These are phyloP conservation scores for Catharanthus roseus DNA, from an alignment of 257 asterid species.

Conservation along the genomic window DNA sequence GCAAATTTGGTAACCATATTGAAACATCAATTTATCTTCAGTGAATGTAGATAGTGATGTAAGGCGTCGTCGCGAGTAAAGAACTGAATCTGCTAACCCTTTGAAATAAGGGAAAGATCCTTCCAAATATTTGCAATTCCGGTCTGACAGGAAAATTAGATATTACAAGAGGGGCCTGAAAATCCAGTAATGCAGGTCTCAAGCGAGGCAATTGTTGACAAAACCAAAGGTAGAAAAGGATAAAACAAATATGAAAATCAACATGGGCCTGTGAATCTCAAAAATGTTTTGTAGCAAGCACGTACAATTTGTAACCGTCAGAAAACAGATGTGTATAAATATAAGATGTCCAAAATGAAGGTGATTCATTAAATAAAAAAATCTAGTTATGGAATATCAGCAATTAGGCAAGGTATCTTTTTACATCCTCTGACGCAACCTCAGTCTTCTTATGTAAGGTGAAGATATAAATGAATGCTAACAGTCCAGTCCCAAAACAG, in stretches of 20 bases:
- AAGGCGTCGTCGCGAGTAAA: neutral
- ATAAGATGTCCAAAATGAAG: neutral
- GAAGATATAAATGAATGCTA: too few relatives aligned
- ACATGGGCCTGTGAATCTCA: neutral
- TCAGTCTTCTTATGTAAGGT: too few relatives aligned
- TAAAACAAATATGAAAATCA: neutral
- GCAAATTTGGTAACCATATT: slow-evolving; percentile 24
- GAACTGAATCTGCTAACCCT: slow-evolving; percentile 79
- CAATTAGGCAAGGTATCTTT: neutral
- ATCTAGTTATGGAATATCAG: neutral
- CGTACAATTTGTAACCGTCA: too few relatives aligned
- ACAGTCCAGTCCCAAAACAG: too few relatives aligned
- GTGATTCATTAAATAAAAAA: neutral
- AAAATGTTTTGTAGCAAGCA: too few relatives aligned
- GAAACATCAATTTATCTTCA: neutral
- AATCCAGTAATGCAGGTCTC: too few relatives aligned
- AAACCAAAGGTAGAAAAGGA: neutral
- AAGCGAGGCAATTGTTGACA: neutral
- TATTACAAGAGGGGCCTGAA: slow-evolving; percentile 95
- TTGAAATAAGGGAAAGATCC: slow-evolving; percentile 90
- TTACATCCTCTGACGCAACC: too few relatives aligned
- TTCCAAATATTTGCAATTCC: slow-evolving; percentile 69
- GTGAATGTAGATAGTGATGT: too few relatives aligned
- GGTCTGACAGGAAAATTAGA: slow-evolving; percentile 84
- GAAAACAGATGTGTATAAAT: too few relatives aligned